Conservation (phyloP, 108 stramenopile species). For the Cyclotella baltica region DNA sequence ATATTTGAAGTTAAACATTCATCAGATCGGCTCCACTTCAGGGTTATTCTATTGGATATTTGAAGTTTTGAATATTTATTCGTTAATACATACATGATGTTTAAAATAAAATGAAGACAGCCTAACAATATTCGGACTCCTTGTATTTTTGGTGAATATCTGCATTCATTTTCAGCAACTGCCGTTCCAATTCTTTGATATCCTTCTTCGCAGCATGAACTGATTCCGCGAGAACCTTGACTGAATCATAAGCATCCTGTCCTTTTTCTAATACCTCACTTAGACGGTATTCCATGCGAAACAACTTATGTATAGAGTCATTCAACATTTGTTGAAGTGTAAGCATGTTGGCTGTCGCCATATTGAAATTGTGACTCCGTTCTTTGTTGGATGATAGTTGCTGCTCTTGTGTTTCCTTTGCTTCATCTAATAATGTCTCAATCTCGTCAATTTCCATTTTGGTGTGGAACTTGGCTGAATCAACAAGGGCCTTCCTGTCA, state of each 20-base stretch:
- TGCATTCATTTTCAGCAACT: background rate
- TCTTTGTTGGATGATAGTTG: slow-evolving; percentile 1
- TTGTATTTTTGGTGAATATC: slow-evolving; percentile 5
- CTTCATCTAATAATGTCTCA: background rate
- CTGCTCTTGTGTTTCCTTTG: background rate
- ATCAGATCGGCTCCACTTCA: too few species aligned
- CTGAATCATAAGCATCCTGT: background rate
- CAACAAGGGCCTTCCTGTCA: background rate
- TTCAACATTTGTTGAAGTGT: slow-evolving; percentile 3
- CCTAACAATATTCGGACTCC: too few species aligned
- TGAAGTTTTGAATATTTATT: too few species aligned
- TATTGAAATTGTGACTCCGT: background rate
- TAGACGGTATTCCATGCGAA: background rate
- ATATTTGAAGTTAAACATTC: too few species aligned
- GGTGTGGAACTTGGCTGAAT: background rate
- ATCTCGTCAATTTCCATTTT: background rate
- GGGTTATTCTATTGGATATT: too few species aligned
- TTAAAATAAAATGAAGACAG: too few species aligned
- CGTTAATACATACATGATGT: too few species aligned
- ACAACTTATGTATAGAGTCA: background rate
- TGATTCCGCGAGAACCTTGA: background rate
- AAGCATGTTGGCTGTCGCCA: slow-evolving; percentile 1
- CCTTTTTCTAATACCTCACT: background rate
- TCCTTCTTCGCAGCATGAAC: background rate
- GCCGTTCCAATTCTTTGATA: background rate